Conservation (phyloP, 768 basidiomycete species). For the Boletus rex-veris region DNA sequence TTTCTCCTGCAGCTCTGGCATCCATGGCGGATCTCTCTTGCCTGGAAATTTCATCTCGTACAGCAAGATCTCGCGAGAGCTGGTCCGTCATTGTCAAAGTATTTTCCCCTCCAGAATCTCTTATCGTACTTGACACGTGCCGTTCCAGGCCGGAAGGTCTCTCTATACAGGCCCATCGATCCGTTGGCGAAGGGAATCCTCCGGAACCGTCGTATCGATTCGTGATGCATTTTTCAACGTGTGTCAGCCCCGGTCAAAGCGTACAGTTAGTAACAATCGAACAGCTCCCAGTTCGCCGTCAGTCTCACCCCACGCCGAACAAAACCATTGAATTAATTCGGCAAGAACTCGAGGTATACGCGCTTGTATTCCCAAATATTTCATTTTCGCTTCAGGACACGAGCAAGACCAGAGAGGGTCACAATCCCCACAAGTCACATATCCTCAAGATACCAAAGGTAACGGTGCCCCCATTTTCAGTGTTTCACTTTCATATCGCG, state of each 20-base stretch:
- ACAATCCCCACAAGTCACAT: conserved; percentile 38
- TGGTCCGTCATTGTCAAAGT: conserved; percentile 84
- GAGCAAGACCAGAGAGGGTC: conserved; percentile 34
- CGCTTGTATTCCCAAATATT: conserved; percentile 69
- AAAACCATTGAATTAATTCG: conserved; percentile 66
- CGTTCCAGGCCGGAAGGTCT: conserved; percentile 53
- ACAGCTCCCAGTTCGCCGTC: conserved; percentile 79
- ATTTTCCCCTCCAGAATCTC: conserved; percentile 2
- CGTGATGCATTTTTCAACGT: conserved; percentile 92
- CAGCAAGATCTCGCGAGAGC: conserved; percentile 54
- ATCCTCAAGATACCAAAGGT: conserved; percentile 69
- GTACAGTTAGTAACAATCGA: conserved; percentile 3
- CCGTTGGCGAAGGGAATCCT: conserved; percentile 67
- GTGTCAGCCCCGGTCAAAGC: conserved; percentile 9
- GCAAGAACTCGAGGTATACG: conserved; percentile 67
- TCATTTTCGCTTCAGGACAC: conserved; percentile 65
- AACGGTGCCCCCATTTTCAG: conserved; percentile 16
- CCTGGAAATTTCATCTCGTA: conserved; percentile 81
- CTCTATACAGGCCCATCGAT: conserved; percentile 72
- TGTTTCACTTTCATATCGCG: conserved; percentile 10
- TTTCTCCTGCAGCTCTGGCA: conserved; percentile 59
- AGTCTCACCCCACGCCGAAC: conserved; percentile 57
- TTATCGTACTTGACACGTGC: neutral
- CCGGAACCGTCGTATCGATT: conserved; percentile 80
- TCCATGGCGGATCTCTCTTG: conserved; percentile 78